phyloP scores from a whole-genome alignment of 306 rosid species.

The Hippophae gyantsensis region DNA sequence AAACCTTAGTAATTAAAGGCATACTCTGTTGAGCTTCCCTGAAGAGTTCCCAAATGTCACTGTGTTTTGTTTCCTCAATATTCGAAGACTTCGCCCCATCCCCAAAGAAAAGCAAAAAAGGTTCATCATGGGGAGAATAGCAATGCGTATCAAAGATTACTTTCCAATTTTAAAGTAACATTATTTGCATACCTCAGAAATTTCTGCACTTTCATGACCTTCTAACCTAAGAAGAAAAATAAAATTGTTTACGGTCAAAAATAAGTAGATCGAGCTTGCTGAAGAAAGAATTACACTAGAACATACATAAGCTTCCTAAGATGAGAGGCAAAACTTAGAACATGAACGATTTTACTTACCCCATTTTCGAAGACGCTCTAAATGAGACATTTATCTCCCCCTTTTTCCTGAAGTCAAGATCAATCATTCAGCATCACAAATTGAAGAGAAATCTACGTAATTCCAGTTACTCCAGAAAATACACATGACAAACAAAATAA shows the following conservation, averaged over 20 bases:
- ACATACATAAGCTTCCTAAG: not conserved
- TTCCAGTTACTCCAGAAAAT: not conserved
- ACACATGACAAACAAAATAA: not conserved
- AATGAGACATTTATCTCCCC: slow-evolving; percentile 28
- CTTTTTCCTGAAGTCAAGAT: slow-evolving; percentile 26
- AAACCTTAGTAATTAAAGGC: slow-evolving; percentile 10
- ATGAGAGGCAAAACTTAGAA: not conserved
- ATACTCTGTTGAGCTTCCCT: slow-evolving; percentile 83
- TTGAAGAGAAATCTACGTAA: not conserved
- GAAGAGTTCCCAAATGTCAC: slow-evolving; percentile 56
- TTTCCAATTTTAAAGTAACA: not conserved
- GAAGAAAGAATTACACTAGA: not conserved
- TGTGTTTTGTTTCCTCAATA: slow-evolving; percentile 28
- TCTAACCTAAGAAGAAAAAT: slow-evolving; percentile 32
- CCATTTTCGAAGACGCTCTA: slow-evolving; percentile 13
- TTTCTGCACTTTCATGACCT: slow-evolving; percentile 30
- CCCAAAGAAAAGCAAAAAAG: not conserved
- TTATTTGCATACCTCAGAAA: slow-evolving; percentile 29
- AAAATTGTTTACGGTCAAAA: too few relatives aligned
- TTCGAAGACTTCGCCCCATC: slow-evolving; percentile 25
- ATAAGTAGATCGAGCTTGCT: not conserved
- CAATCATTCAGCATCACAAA: not conserved
- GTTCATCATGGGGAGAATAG: not conserved
- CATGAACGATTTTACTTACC: slow-evolving; percentile 17
- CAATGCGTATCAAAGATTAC: not conserved